Evolutionary conservation across 164 flowering plant genomes (phyloP).

Genomic region (Macadamia tetraphylla): DNA sequence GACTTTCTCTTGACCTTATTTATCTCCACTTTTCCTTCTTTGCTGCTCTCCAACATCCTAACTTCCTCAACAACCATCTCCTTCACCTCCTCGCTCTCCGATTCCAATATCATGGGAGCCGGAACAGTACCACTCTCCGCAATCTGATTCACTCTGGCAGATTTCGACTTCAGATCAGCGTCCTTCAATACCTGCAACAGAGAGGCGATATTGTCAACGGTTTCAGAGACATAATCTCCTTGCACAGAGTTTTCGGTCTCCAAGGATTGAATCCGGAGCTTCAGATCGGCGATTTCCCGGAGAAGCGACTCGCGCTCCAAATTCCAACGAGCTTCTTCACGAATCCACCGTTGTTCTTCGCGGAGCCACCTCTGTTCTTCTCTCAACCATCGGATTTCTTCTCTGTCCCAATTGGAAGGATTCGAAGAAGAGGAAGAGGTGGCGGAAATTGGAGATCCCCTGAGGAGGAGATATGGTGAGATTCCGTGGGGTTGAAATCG

Average conservation of each 20-base stretch:
- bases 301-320: slow-evolving; percentile 61
- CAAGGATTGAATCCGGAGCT: slow-evolving; percentile 44
- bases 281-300: slow-evolving; percentile 40
- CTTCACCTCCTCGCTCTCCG: slow-evolving; percentile 26
- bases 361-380: slow-evolving; percentile 72
- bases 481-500: too few relatives aligned
- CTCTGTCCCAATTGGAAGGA: slow-evolving; percentile 18
- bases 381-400: slow-evolving; percentile 27
- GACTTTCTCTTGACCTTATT: slow-evolving; percentile 24
- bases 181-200: slow-evolving; percentile 43
- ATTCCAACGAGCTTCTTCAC: slow-evolving; percentile 68
- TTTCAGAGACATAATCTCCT: slow-evolving; percentile 29
- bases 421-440: too few relatives aligned
- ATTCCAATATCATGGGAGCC: slow-evolving; percentile 34
- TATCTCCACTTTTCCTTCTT: slow-evolving; percentile 11
- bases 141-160: slow-evolving; percentile 27
- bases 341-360: slow-evolving; percentile 82
- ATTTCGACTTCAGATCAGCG: slow-evolving; percentile 12
- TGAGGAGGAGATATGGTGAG: too few relatives aligned
- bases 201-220: slow-evolving; percentile 23
- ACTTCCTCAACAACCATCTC: slow-evolving; percentile 36
- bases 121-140: slow-evolving; percentile 41
- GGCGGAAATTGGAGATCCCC: too few relatives aligned
- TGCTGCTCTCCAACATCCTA: slow-evolving; percentile 23
- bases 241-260: slow-evolving; percentile 21